Percentiles rank a stretch among this genome's conserved stretches.
Evolutionary conservation across 1,284 basidiomycete genomes (phyloP).

Genomic region (Heimioporus retisporus): DNA sequence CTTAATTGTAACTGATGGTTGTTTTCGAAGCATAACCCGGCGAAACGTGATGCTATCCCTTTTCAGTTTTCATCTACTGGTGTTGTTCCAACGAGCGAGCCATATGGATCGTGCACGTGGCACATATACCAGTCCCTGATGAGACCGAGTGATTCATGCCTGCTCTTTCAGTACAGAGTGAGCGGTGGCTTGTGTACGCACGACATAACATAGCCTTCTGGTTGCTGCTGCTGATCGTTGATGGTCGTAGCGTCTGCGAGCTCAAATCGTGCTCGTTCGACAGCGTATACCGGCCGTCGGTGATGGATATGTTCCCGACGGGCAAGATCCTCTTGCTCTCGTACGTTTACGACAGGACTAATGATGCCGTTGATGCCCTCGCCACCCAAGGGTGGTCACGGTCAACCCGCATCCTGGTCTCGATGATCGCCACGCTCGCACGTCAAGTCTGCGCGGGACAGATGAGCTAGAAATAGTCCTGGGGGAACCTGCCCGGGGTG

Average conservation of each 20-base stretch:
- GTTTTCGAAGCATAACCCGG: no score
- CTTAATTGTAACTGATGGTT: no score
- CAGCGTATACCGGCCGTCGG: slow-evolving; percentile 97
- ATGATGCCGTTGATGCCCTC: slow-evolving; percentile 79
- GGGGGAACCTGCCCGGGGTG: slow-evolving; percentile 62
- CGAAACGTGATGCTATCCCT: no score
- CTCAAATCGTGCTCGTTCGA: slow-evolving; percentile 96
- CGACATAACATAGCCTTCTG: not conserved
- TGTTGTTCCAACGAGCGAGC: no score
- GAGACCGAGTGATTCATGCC: no score
- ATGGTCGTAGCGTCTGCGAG: slow-evolving; percentile 76
- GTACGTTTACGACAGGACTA: slow-evolving; percentile 97
- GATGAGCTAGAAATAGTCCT: slow-evolving; percentile 65
- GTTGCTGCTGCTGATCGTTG: slow-evolving; percentile 1
- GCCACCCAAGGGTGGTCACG: slow-evolving; percentile 17
- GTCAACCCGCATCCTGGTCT: slow-evolving; percentile 63
- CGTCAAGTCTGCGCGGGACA: slow-evolving; percentile 79
- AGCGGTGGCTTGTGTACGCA: no score
- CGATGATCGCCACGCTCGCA: slow-evolving; percentile 74
- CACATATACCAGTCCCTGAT: no score
- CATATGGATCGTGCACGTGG: no score
- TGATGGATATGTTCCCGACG: slow-evolving; percentile 88
- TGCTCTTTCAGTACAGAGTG: no score
- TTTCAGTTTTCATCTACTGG: no score
- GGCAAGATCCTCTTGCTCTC: slow-evolving; percentile 90